These are phyloP conservation scores for Penicillium frequentans DNA, from an alignment of 2,329 filamentous ascomycete species.

Conservation along the genomic window DNA sequence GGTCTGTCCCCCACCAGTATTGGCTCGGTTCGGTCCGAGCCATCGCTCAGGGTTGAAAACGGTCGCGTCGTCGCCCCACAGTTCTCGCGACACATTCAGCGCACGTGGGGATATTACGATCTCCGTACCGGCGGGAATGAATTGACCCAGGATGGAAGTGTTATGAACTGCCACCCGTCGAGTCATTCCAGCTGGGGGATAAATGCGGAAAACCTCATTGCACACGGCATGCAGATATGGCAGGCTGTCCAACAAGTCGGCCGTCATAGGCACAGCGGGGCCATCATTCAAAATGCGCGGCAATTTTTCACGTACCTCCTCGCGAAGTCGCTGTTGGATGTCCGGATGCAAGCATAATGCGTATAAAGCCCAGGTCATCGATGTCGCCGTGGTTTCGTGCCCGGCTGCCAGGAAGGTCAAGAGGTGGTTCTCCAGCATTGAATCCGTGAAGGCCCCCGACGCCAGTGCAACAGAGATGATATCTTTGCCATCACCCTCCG, in stretches of 20 bases:
- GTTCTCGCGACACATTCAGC: conserved; percentile 64
- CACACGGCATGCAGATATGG: conserved; percentile 78
- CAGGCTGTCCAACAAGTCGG: conserved; percentile 64
- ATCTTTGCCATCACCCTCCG: background rate
- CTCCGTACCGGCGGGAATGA: conserved; percentile 67
- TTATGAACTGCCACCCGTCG: conserved; percentile 64
- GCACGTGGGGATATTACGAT: conserved; percentile 67
- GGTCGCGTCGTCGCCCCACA: conserved; percentile 75
- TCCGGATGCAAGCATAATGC: conserved; percentile 64
- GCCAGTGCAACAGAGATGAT: background rate
- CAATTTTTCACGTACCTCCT: conserved; percentile 64
- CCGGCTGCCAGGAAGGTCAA: conserved; percentile 85
- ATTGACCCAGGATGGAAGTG: conserved; percentile 63
- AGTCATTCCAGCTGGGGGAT: conserved; percentile 67
- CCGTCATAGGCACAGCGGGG: conserved; percentile 59
- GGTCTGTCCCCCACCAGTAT: conserved; percentile 68
- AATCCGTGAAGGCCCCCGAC: background rate
- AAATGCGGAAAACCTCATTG: conserved; percentile 72
- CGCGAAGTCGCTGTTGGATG: conserved; percentile 64
- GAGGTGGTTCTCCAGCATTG: conserved; percentile 69
- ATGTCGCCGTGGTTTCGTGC: conserved; percentile 74
- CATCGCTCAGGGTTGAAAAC: conserved; percentile 78
- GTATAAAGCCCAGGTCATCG: conserved; percentile 73
- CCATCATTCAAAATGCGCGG: conserved; percentile 50
- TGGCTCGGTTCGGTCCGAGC: conserved; percentile 53